A percentile compares a stretch with the other conserved stretches of the same genome.
Evolutionary conservation across 139 green algal genomes (phyloP).

Genomic region (Coelastrella sp.): DNA sequence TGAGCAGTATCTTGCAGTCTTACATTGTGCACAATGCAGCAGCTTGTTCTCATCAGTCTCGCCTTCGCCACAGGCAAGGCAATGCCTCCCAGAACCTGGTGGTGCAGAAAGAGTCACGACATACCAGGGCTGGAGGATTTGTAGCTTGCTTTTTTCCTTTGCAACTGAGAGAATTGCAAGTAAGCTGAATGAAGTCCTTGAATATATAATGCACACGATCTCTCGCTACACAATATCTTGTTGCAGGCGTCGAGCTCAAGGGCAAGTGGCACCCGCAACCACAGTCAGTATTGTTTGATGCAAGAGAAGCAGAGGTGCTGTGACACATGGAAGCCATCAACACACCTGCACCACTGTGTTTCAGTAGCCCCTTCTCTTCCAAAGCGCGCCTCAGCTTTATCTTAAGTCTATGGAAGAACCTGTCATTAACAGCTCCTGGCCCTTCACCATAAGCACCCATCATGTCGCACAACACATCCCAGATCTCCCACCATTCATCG

Average conservation of each 20-base stretch:
- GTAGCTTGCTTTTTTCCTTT: too few species aligned
- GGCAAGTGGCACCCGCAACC: too few species aligned
- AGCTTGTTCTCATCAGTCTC: conserved; percentile 4
- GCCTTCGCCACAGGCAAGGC: conserved; percentile 24
- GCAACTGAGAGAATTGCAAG: too few species aligned
- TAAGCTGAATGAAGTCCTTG: too few species aligned
- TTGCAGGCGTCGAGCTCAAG: too few species aligned
- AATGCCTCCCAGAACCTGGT: conserved; percentile 12
- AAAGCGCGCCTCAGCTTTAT: neutral
- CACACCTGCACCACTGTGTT: neutral
- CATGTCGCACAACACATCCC: neutral
- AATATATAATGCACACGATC: too few species aligned
- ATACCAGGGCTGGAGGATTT: too few species aligned
- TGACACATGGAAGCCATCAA: too few species aligned
- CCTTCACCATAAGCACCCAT: conserved; percentile 25
- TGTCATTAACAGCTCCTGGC: neutral
- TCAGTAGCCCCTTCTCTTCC: neutral
- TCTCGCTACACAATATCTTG: too few species aligned
- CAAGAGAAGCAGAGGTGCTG: too few species aligned
- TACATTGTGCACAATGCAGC: conserved; percentile 20
- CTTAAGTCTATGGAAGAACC: neutral
- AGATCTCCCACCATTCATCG: conserved; percentile 16
- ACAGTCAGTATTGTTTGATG: too few species aligned
- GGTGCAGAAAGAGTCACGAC: too few species aligned
- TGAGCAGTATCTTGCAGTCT: conserved; percentile 27